Evolutionary conservation across 306 rosid genomes (phyloP), one percentile per base, ranked within the genome.

Genomic region (Cercis canadensis): DNA sequence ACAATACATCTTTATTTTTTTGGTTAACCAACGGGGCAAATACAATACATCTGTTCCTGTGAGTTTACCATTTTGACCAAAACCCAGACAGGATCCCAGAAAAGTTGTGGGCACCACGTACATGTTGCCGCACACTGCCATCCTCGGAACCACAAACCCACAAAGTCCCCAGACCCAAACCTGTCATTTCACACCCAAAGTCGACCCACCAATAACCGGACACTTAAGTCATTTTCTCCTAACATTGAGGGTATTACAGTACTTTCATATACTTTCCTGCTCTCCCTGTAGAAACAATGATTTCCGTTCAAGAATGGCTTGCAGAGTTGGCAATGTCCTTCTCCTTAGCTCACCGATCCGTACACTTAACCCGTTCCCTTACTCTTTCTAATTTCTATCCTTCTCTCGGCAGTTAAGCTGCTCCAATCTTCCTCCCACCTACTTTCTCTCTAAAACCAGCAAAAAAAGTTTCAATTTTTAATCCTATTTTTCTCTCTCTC

Each of bases 321-420:
- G 90, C 87, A 78, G 88, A 80, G 92, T 88, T 88, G 97, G 97
- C 95, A 88, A 86, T 81, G 95, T 75, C 83, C 75, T 67, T 73
- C 87, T 76, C 75, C 81, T 72, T 31, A 68, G 78, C 82, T 66
- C 76, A 66, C 71, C 77, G 78, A 83, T 76, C 80, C 85, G 75
- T 69, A 80, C 80, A 16, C 73, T 55, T 46, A 39, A 59, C 72
- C 57, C 33, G 0, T 37, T 46, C 7, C 29, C 45, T 32, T 41
- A 46, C 55, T 37, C 51, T 19, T 24, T 24, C 29, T 24, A 3
- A 24, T 24, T 24, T 24, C 68, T 54, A 39, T 19, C 59, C 43
- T 37, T 17, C 81, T 72, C 92, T 78, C 75, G 82, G 90, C 86
- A 78, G 92, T 88, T 88, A 81, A 85, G 85, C 92, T 73, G 85